Evolutionary conservation across 805 yeast species (phyloP).

Genomic region (Ogataea salicorniae): DNA sequence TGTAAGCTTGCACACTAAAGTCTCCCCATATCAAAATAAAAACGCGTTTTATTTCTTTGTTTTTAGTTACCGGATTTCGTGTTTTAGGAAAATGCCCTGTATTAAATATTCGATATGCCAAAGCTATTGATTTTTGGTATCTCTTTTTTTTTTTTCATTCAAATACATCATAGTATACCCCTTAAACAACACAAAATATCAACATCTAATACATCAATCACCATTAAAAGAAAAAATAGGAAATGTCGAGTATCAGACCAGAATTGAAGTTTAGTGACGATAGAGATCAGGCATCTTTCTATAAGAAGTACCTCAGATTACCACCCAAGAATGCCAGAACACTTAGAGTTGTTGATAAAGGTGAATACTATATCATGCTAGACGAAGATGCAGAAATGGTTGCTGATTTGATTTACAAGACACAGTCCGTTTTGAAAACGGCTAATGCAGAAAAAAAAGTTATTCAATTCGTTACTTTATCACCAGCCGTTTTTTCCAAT

Average conservation of each 20-base stretch:
- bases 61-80: too few species aligned
- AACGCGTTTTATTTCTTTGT: too few species aligned
- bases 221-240: neutral
- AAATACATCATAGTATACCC: too few species aligned
- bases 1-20: too few species aligned
- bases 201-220: too few species aligned
- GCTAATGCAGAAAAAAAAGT: constrained; percentile 34
- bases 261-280: constrained; percentile 54
- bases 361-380: constrained; percentile 74
- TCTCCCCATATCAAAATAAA: too few species aligned
- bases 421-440: constrained; percentile 70
- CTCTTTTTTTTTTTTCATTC: too few species aligned
- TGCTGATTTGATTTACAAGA: constrained; percentile 80
- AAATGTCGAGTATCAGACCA: constrained; percentile 37
- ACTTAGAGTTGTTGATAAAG: constrained; percentile 72
- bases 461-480: constrained; percentile 65
- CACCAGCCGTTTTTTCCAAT: constrained; percentile 65
- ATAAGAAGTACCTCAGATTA: constrained; percentile 42
- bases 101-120: too few species aligned
- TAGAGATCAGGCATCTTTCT: constrained; percentile 42
- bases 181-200: too few species aligned
- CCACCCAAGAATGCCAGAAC: constrained; percentile 46
- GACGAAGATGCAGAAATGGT: constrained; percentile 73
- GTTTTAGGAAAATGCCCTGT: too few species aligned
- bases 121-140: too few species aligned